Conservation (phyloP, 2,329 filamentous ascomycete genomes). For the Ophiocordyceps robertsii region DNA sequence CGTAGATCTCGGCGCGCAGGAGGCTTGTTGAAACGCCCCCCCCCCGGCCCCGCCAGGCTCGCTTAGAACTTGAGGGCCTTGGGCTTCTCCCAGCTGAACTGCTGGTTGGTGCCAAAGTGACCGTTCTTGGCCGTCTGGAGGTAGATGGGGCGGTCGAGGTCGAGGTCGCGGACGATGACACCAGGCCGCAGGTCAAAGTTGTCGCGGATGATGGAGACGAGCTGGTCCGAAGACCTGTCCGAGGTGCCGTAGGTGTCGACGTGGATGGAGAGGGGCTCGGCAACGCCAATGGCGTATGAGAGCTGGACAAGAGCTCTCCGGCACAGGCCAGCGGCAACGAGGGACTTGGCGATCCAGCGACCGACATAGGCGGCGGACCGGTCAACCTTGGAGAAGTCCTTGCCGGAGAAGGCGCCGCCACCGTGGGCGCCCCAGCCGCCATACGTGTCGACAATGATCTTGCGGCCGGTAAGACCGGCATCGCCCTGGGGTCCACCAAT, state of each 20-base stretch:
- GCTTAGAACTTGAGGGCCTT: conserved; percentile 84
- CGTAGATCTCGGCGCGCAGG: conserved; percentile 16
- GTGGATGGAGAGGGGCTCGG: conserved; percentile 94
- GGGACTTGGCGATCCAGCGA: conserved; percentile 98
- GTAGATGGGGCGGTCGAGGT: conserved; percentile 95
- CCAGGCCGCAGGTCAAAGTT: conserved; percentile 98
- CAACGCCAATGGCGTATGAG: conserved; percentile 97
- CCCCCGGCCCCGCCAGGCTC: conserved; percentile 7
- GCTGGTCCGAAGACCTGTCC: conserved; percentile 74
- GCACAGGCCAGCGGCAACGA: conserved; percentile 77
- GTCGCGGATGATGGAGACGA: conserved; percentile 83
- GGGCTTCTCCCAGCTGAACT: conserved; percentile 96
- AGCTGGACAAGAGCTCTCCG: conserved; percentile 94
- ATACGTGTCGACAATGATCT: conserved; percentile 99
- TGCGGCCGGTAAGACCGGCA: conserved; percentile 93
- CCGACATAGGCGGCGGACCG: conserved; percentile 94
- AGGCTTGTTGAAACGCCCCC: conserved; percentile 29
- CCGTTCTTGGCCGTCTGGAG: conserved; percentile 98
- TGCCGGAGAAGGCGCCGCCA: conserved; percentile 99
- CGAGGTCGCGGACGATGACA: conserved; percentile 96
- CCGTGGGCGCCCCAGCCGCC: conserved; percentile 99
- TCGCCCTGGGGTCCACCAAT: conserved; percentile 99
- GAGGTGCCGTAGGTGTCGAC: conserved; percentile 97
- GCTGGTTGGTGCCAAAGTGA: conserved; percentile 95
- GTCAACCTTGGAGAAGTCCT: conserved; percentile 99